phyloP scores from a whole-genome alignment of 352 stramenopile genomes.

The Globisporangium paroecandrum region DNA sequence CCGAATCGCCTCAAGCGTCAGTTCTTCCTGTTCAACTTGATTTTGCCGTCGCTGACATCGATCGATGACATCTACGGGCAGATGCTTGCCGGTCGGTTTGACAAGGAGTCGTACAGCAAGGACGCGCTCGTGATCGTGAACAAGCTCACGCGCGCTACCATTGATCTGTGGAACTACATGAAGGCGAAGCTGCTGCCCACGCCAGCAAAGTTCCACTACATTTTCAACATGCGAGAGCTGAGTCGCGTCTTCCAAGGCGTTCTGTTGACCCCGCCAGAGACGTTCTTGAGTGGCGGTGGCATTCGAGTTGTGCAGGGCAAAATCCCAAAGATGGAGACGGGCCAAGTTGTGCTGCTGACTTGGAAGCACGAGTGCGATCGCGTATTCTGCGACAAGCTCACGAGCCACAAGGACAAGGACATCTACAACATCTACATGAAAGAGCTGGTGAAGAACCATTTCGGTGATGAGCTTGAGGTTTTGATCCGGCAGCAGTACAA shows the following conservation, averaged over 20 bases:
- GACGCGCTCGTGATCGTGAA: conserved; percentile 84
- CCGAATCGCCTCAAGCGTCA: conserved; percentile 99
- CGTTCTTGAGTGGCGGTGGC: conserved; percentile 89
- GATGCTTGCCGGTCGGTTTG: conserved; percentile 96
- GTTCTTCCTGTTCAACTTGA: conserved; percentile 99
- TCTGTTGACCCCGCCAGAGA: conserved; percentile 94
- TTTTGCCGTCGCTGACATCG: conserved; percentile 95
- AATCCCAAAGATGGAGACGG: conserved; percentile 87
- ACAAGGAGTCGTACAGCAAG: conserved; percentile 81
- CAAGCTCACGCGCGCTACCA: conserved; percentile 95
- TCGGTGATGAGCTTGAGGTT: conserved; percentile 83
- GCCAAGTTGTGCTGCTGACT: conserved; percentile 91
- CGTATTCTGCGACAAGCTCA: conserved; percentile 98
- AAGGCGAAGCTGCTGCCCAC: conserved; percentile 97
- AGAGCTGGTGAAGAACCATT: conserved; percentile 89
- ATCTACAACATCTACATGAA: conserved; percentile 92
- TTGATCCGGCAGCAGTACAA: conserved; percentile 77
- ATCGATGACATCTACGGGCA: conserved; percentile 99
- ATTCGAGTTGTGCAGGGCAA: conserved; percentile 83
- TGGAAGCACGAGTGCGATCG: conserved; percentile 98
- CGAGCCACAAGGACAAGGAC: conserved; percentile 96
- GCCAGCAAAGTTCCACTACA: conserved; percentile 98
- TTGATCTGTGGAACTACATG: conserved; percentile 96
- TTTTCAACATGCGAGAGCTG: conserved; percentile 99
- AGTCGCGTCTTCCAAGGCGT: conserved; percentile 98